Percentiles rank a stretch among this genome's conserved stretches.
phyloP scores from a whole-genome alignment of 1,284 basidiomycete genomes.

The Ustilago xerochloae region DNA sequence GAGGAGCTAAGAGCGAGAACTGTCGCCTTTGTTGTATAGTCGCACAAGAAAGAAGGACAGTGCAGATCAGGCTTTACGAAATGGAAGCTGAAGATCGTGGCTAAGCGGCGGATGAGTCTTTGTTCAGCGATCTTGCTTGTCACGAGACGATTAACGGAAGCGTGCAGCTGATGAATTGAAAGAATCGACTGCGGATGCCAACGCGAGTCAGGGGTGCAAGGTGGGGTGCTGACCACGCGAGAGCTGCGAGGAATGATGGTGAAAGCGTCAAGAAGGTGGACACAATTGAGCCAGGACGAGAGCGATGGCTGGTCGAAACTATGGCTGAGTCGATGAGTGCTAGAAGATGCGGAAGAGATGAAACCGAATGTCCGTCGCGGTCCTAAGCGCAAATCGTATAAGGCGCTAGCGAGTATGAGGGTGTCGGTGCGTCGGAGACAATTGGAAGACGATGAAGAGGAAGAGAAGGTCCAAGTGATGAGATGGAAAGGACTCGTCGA shows the following conservation, averaged over 20 bases:
- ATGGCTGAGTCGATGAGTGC: neutral
- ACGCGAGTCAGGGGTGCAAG: neutral
- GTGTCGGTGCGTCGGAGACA: neutral
- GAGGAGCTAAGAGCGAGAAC: neutral
- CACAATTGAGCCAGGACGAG: neutral
- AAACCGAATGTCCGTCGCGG: neutral
- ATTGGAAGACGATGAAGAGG: neutral
- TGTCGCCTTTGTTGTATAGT: neutral
- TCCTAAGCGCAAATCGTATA: neutral
- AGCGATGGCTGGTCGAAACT: neutral
- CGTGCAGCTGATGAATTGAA: neutral
- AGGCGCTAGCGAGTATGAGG: neutral
- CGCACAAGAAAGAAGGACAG: neutral
- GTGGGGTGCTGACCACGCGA: neutral
- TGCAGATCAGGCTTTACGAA: neutral
- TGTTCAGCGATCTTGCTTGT: too few species aligned
- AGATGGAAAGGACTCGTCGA: too few species aligned
- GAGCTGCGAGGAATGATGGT: neutral
- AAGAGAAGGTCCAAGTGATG: too few species aligned
- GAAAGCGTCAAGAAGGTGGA: neutral
- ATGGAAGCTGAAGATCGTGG: neutral
- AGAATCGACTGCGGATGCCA: neutral
- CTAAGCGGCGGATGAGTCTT: constrained; percentile 1
- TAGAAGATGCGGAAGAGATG: neutral
- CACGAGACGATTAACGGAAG: neutral